Evolutionary conservation across 345 rosid genomes (phyloP), one percentile per base, ranked within the genome.

Genomic region (Linum trigynum): DNA sequence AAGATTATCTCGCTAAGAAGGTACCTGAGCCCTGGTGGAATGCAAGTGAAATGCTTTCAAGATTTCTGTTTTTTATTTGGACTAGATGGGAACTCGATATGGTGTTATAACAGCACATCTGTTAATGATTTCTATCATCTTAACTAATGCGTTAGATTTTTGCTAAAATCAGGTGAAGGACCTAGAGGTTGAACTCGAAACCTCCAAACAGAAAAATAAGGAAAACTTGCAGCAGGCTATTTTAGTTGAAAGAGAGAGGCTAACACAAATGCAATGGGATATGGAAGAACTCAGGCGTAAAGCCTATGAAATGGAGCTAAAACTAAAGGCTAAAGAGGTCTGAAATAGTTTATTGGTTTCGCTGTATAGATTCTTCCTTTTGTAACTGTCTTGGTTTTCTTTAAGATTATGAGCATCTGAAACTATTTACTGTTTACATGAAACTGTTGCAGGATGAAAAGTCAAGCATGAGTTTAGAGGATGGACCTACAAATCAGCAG

Each of bases 231-330:
- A 91, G 77, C 95, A 87, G 68, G 98, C 99, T 66, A 78, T 91
- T 79, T 72, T 87, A 71, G 73, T 78, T 4, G 99, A 95, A 83
- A 89, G 94, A 69, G 99, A 95, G 79, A 86, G 87, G 75, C 61
- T 78, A 37, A 95, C 91, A 45, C 90, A 87, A 74, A 86, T 89
- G 90, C 98, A 95, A 82, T 95, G 99, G 99, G 98, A 95, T 68
- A 91, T 95, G 97, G 96, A 95, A 80, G 99, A 95, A 73, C 79
- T 95, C 68, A 81, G 83, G 68, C 90, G 78, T 51, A 87, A 85
- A 75, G 82, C 91, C n/a, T 72, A 84, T 73, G 90, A 89, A 79
- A 84, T 91, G 97, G 99, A 91, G 75, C 65, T 88, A 86, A 86
- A 85, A 75, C 76, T 91, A 80, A 88, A 89, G 72, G 72, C 82